Base-by-base conservation (phyloP, 768 basidiomycete genomes). In the Scleroderma bovista region DNA sequence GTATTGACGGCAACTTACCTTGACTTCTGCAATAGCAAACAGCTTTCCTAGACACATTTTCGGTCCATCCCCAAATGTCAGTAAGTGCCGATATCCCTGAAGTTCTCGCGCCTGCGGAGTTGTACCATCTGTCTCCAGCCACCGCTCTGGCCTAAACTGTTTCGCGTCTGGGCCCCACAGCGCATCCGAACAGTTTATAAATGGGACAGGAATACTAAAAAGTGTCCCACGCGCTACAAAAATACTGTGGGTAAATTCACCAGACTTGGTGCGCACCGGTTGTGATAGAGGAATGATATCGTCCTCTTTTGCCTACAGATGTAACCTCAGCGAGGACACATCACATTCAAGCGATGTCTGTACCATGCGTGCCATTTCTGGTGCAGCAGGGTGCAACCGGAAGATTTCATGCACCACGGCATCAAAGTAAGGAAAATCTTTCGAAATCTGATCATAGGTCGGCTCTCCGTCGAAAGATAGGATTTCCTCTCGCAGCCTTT, bases 151-250 rank as follows among this genome's bases (percentile, higher is more conserved):
- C 36, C 75, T 69, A 61, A 81, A 88, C 42, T 73, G 73, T 20
- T 73, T 71, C 3, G 81, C 75, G 50, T 81, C 75, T 0, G 70
- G 57, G 2, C 86, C 86, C 86, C 86, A 88, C 29, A 84, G 60
- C 1, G 61, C 63, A 47, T 70, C 70, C n/a, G 77, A 75, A 6
- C 68, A 61, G 60, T 86, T 84, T 44, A 80, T 69, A 17, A 66
- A 64, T 6, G 60, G 46, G 24, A 82, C 70, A 2, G 77, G 74
- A 3, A 75, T 60, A 11, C 67, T 51, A 24, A 86, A 50, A 1
- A 57, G 50, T 1, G 75, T 76, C 3, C 77, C 81, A 51, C 77
- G 77, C 17, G 71, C 66, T 33, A 85, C 63, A 6, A 67, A 40
- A 44, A 85, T 62, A 16, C 64, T 67, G 20, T 68, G 60, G 15